phyloP scores from a whole-genome alignment of 306 rosid species.

The Dicorynia guianensis region DNA sequence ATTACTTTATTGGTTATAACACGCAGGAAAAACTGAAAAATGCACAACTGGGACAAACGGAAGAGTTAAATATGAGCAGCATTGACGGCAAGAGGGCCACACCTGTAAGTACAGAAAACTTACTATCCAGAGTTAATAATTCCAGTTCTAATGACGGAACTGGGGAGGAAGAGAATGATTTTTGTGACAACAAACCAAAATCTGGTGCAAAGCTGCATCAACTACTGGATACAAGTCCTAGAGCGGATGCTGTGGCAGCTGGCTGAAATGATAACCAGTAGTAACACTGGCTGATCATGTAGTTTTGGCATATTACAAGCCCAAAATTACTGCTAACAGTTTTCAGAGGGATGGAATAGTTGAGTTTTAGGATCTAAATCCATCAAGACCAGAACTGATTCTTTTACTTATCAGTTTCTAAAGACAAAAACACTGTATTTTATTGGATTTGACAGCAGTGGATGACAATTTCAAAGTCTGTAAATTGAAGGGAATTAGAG shows the following conservation, averaged over 20 bases:
- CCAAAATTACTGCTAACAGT: conserved; percentile 84
- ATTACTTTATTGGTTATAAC: conserved; percentile 26
- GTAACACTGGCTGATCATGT: conserved; percentile 54
- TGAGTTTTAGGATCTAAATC: conserved; percentile 57
- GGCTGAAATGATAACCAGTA: conserved; percentile 54
- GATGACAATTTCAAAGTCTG: conserved; percentile 54
- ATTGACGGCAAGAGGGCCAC: conserved; percentile 58
- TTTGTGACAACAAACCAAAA: conserved; percentile 68
- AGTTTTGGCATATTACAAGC: conserved; percentile 96
- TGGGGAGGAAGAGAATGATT: conserved; percentile 65
- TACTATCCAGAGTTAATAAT: conserved; percentile 74
- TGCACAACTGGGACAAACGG: conserved; percentile 61
- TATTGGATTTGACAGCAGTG: conserved; percentile 51
- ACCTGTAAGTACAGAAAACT: conserved; percentile 74
- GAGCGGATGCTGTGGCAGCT: conserved; percentile 91
- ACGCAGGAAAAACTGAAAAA: conserved; percentile 77
- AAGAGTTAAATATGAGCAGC: conserved; percentile 51
- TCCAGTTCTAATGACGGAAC: conserved; percentile 58
- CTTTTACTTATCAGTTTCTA: conserved; percentile 49
- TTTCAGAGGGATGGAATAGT: conserved; percentile 50
- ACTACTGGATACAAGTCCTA: conserved; percentile 77
- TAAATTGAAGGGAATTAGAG: conserved; percentile 61
- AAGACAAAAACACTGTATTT: conserved; percentile 36
- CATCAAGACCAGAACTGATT: conserved; percentile 61
- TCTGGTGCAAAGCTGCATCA: conserved; percentile 81